Base-by-base conservation (phyloP, 2,329 filamentous ascomycete species). In the Xylaria polymorpha region DNA sequence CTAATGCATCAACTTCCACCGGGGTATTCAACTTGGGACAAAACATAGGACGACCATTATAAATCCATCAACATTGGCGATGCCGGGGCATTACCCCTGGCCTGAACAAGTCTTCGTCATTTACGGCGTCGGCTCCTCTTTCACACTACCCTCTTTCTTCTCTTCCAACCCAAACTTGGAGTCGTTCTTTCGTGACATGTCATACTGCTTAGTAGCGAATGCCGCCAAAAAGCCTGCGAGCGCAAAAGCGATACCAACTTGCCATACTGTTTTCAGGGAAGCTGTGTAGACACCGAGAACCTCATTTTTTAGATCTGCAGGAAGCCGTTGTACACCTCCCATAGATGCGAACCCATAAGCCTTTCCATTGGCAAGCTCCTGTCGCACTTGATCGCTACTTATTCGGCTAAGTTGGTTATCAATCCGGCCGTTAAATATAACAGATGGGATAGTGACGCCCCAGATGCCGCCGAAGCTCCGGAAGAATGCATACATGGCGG, bases 381-480 rank as follows among this genome's bases (percentile, higher is more conserved):
- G 14, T 7, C 12, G 18, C 55, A 57, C 55, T 29, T 57, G 5
- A 3, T 15, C 20, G 37, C 8, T 25, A 8, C 37, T 39, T 8
- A 43, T 22, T 14, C n/a, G 55, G n/a, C 14, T 9, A 32, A 32
- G 22, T 39, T 46, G 48, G 12, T 62, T 43, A 25, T 48, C 22
- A n/a, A 64, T 15, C 15, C 35, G 41, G 20, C 56, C 46, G 48
- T 75, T 73, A 70, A 83, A 83, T 32, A 83, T 75, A 2, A 77
- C 74, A 0, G 77, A 76, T 1, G 79, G 79, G 18, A 84, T 77
- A 0, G 80, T 76, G 1, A 83, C 78, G 18, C 82, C 82, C 55
- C 82, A 77, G 22, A 81, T 78, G 35, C 76, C 74, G 0, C 82
- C 83, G n/a, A 83, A 78, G 25, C 74, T 78, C 6, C 81, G 75